Evolutionary conservation across 2,329 filamentous ascomycete species (phyloP).

Genomic region (Scedosporium apiospermum): DNA sequence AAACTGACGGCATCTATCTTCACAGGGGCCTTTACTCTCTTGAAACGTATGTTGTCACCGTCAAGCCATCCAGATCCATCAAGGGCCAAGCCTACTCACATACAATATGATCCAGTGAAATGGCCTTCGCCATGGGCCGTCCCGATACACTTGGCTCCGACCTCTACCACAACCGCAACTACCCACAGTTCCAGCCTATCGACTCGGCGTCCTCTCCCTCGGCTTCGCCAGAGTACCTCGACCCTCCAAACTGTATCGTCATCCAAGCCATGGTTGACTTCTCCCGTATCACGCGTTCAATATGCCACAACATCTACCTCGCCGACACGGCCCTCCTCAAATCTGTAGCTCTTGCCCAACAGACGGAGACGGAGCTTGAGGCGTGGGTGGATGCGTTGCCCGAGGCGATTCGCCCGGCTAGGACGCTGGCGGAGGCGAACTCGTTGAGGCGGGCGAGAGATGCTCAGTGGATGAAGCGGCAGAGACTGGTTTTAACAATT

Average conservation of each 20-base stretch:
- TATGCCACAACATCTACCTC: slow-evolving; percentile 16
- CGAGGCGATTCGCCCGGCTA: slow-evolving; percentile 13
- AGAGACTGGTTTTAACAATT: slow-evolving; percentile 16
- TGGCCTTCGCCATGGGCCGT: slow-evolving; percentile 37
- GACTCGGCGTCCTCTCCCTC: neutral
- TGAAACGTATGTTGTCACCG: neutral
- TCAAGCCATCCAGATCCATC: slow-evolving; percentile 9
- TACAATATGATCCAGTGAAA: slow-evolving; percentile 19
- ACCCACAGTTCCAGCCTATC: slow-evolving; percentile 11
- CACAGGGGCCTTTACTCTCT: neutral
- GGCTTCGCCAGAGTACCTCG: slow-evolving; percentile 5
- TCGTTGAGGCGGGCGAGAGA: slow-evolving; percentile 13
- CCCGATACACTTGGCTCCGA: slow-evolving; percentile 38
- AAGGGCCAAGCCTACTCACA: too few relatives aligned
- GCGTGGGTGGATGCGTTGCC: slow-evolving; percentile 15
- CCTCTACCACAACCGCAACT: slow-evolving; percentile 34
- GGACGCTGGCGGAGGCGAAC: slow-evolving; percentile 8
- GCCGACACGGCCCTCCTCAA: slow-evolving; percentile 11
- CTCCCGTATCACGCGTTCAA: slow-evolving; percentile 16
- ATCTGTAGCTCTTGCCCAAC: slow-evolving; percentile 13
- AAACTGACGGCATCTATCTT: too few relatives aligned
- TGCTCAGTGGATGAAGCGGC: slow-evolving; percentile 18
- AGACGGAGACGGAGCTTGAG: slow-evolving; percentile 15
- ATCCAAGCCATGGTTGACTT: slow-evolving; percentile 19
- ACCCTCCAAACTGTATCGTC: slow-evolving; percentile 17